These are phyloP conservation scores for Neohortaea acidophila DNA, from an alignment of 495 filamentous ascomycete species.

Conservation along the genomic window DNA sequence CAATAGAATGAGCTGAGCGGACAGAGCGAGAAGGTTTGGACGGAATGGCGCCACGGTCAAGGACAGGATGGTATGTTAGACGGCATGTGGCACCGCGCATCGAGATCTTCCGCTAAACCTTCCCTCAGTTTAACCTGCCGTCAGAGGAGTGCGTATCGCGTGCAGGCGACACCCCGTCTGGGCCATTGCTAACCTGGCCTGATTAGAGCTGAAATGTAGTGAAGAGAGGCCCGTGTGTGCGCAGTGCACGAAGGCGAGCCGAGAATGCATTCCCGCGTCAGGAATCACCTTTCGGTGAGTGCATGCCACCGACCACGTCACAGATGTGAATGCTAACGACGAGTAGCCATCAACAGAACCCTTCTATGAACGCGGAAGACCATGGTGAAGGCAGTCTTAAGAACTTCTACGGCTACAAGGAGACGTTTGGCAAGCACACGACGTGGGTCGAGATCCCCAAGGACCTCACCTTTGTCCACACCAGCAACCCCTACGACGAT, in stretches of 20 bases:
- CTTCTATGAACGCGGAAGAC: constrained; percentile 45
- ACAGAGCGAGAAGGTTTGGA: no score
- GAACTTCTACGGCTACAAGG: constrained; percentile 56
- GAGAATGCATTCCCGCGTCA: constrained; percentile 46
- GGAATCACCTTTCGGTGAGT: constrained; percentile 51
- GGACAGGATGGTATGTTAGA: constrained; percentile 37
- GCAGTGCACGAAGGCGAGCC: constrained; percentile 43
- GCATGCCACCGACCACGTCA: no score
- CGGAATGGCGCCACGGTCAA: constrained; percentile 27
- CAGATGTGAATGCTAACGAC: no score
- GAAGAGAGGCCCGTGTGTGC: constrained; percentile 43
- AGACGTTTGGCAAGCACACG: constrained; percentile 47
- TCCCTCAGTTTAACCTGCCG: constrained; percentile 41
- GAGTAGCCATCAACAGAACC: constrained; percentile 66
- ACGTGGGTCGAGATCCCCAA: constrained; percentile 52
- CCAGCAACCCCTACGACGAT: constrained; percentile 46
- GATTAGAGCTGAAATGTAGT: constrained; percentile 45
- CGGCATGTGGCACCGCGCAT: no score
- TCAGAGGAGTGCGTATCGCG: constrained; percentile 36
- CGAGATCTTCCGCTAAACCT: no score
- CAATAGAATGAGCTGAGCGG: no score
- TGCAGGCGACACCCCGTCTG: not conserved
- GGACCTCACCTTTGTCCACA: constrained; percentile 47
- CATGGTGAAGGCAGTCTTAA: constrained; percentile 34
- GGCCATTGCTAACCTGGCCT: not conserved